phyloP scores from a whole-genome alignment of 1,139 yeast species.

The Diutina sp. region DNA sequence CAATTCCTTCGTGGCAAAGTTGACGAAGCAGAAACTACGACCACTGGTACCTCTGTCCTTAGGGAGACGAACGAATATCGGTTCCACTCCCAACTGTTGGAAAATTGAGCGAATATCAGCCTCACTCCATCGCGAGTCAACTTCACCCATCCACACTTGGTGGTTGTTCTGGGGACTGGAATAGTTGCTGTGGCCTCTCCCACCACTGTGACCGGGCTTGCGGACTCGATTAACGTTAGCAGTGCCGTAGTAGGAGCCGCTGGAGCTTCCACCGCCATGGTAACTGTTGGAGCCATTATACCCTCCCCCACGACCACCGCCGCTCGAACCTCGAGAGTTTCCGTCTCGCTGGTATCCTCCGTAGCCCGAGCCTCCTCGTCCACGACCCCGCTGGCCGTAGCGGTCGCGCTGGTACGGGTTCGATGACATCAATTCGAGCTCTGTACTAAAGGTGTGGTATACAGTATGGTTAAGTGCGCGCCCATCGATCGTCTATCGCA shows the following conservation, averaged over 20 bases:
- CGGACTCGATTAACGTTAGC: background rate
- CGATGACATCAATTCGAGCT: background rate
- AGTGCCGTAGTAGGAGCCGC: background rate
- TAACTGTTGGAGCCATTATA: background rate
- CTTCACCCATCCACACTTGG: slow-evolving; percentile 87
- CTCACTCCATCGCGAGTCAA: slow-evolving; percentile 82
- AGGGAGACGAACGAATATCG: slow-evolving; percentile 23
- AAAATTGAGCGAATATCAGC: slow-evolving; percentile 53
- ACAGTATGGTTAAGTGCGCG: no score
- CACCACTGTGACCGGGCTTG: background rate
- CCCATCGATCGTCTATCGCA: no score
- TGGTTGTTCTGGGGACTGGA: slow-evolving; percentile 1
- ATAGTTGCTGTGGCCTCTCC: background rate
- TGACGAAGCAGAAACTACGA: slow-evolving; percentile 65
- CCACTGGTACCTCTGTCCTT: slow-evolving; percentile 15
- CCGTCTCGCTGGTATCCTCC: background rate
- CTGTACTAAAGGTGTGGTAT: no score
- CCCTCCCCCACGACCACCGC: background rate
- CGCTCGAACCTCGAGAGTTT: background rate
- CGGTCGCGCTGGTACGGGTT: background rate
- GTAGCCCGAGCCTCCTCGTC: background rate
- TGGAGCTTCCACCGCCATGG: background rate
- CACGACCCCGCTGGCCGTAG: background rate
- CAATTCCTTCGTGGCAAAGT: slow-evolving; percentile 51
- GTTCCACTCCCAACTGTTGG: slow-evolving; percentile 30